Conservation (phyloP, 345 rosid species). For the Hibiscus trionum region DNA sequence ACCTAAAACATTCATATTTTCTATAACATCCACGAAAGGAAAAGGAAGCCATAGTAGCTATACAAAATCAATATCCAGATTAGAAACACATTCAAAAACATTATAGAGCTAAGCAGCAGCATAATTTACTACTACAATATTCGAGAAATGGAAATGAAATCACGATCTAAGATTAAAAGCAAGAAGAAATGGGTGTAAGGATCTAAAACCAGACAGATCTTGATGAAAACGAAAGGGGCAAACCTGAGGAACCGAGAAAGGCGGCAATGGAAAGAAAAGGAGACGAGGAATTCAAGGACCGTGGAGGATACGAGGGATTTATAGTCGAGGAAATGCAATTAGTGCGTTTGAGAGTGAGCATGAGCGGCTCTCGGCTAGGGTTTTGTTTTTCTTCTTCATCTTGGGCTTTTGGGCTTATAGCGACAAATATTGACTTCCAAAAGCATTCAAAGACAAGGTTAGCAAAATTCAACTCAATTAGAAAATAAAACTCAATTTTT, state of each 20-base stretch:
- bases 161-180: not conserved
- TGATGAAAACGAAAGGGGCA: not conserved
- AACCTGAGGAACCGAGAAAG: not conserved
- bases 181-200: not conserved
- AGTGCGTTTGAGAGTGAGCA: not conserved
- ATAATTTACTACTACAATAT: not conserved
- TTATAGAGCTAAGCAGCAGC: not conserved
- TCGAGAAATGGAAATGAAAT: not conserved
- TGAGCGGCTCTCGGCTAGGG: too few species aligned
- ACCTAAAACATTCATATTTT: too few species aligned
- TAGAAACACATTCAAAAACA: not conserved
- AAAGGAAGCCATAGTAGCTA: not conserved
- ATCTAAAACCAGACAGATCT: not conserved
- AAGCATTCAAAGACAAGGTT: too few species aligned
- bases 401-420: too few species aligned
- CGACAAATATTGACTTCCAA: too few species aligned
- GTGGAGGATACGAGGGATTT: not conserved
- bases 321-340: not conserved
- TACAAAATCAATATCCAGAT: not conserved
- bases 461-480: too few species aligned
- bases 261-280: not conserved
- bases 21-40: not conserved
- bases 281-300: not conserved
- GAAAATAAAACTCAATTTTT: too few species aligned
- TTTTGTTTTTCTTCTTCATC: too few species aligned